These are phyloP conservation scores for Hypoxylon sp. DNA, from an alignment of 2,329 filamentous ascomycete species.

Conservation along the genomic window DNA sequence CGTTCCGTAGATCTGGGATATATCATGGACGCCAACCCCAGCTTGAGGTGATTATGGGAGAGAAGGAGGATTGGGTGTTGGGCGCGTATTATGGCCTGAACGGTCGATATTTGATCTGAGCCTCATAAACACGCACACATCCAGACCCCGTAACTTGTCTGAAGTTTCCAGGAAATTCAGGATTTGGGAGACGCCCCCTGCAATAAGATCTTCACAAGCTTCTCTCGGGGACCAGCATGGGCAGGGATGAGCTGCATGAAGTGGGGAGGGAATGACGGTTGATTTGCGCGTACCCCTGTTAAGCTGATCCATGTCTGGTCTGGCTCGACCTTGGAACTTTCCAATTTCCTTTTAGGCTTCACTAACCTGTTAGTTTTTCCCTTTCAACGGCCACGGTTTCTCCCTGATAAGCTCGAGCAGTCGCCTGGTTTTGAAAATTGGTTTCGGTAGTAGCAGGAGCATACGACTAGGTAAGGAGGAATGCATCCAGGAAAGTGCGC, in stretches of 20 bases:
- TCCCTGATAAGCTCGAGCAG: constrained; percentile 17
- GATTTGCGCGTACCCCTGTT: constrained; percentile 42
- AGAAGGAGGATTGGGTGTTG: constrained; percentile 3
- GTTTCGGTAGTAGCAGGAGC: not conserved
- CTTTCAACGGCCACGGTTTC: constrained; percentile 6
- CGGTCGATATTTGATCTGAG: constrained; percentile 20
- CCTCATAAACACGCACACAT: constrained; percentile 18
- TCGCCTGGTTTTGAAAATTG: constrained; percentile 18
- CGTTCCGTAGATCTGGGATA: constrained; percentile 36
- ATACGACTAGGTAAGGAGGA: constrained; percentile 3
- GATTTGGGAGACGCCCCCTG: constrained; percentile 31
- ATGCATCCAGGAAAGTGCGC: not conserved
- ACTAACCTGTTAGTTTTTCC: constrained; percentile 20
- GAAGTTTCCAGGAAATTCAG: constrained; percentile 42
- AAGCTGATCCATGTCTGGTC: constrained; percentile 27
- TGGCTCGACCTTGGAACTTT: constrained; percentile 38
- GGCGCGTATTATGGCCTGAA: not conserved
- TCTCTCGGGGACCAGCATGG: constrained; percentile 14
- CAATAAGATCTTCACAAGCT: constrained; percentile 39
- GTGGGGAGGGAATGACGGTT: constrained; percentile 46
- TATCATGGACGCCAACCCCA: constrained; percentile 17
- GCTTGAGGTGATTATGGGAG: constrained; percentile 12
- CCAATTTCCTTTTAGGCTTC: constrained; percentile 39
- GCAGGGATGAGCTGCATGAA: constrained; percentile 17
- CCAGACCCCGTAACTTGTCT: constrained; percentile 29